A percentile compares a stretch with the other conserved stretches of the same genome.
Conservation (phyloP, 208 protist species). For the Trypanosoma vivax region DNA sequence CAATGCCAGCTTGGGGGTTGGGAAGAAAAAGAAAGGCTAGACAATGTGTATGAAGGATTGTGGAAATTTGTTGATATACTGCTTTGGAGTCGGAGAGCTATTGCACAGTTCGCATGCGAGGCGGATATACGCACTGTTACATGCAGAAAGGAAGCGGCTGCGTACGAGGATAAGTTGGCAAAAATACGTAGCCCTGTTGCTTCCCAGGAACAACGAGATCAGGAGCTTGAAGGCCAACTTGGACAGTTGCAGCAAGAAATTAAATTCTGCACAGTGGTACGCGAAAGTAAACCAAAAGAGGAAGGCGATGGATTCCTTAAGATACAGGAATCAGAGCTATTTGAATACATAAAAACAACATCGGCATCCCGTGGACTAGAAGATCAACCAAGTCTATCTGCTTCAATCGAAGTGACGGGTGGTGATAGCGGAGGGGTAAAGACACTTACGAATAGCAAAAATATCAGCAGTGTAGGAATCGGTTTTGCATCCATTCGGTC, state of each 20-base stretch:
- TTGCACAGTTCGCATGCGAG: not conserved
- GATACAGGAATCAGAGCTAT: too few species aligned
- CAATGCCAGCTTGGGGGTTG: not conserved
- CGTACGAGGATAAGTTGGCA: not conserved
- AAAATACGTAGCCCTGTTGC: conserved; percentile 1
- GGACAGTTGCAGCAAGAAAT: conserved; percentile 1
- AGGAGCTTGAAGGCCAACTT: conserved; percentile 4
- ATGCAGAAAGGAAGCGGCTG: not conserved
- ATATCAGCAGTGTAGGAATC: not conserved
- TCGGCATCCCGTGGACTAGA: not conserved
- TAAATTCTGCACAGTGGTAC: too few species aligned
- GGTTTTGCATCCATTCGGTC: not conserved
- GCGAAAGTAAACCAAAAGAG: not conserved
- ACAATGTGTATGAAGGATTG: conserved; percentile 5
- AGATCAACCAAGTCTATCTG: not conserved
- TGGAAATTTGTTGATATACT: conserved; percentile 1
- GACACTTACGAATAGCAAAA: not conserved
- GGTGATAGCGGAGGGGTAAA: not conserved
- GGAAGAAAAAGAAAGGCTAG: conserved; percentile 11
- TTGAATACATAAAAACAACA: too few species aligned
- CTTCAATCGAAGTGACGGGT: not conserved
- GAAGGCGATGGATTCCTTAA: not conserved
- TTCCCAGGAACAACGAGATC: not conserved
- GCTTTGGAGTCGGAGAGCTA: not conserved
- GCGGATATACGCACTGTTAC: not conserved